Evolutionary conservation across 2,329 filamentous ascomycete species (phyloP).

Genomic region (Rachicladosporium sp.): DNA sequence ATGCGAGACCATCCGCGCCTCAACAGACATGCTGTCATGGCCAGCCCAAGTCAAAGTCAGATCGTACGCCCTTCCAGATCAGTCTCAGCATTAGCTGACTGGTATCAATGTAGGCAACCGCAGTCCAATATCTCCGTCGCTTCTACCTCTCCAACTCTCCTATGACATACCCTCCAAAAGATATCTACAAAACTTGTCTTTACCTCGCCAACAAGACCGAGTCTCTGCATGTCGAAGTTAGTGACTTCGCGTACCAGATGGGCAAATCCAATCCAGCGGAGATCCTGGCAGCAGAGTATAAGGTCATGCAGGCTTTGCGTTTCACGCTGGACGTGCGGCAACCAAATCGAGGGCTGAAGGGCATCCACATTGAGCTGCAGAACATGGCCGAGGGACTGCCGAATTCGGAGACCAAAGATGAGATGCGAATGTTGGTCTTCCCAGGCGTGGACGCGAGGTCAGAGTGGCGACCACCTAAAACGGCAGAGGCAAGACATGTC

Average conservation of each 20-base stretch:
- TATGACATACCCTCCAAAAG: constrained; percentile 89
- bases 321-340: constrained; percentile 92
- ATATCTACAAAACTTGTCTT: constrained; percentile 77
- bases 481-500: constrained; percentile 7
- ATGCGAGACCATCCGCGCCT: constrained; percentile 36
- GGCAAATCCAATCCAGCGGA: constrained; percentile 56
- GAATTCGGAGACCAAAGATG: constrained; percentile 18
- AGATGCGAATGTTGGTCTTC: constrained; percentile 10
- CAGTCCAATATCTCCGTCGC: constrained; percentile 77
- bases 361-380: constrained; percentile 69
- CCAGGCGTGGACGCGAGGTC: constrained; percentile 8
- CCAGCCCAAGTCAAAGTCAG: constrained; percentile 48
- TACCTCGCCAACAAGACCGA: constrained; percentile 94
- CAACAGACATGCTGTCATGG: constrained; percentile 49
- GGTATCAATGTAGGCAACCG: constrained; percentile 47
- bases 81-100: no score
- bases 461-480: constrained; percentile 10
- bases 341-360: constrained; percentile 78
- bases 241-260: constrained; percentile 40
- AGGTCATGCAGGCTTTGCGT: constrained; percentile 80
- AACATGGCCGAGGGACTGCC: constrained; percentile 50
- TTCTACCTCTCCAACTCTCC: constrained; percentile 94
- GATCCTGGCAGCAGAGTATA: constrained; percentile 81
- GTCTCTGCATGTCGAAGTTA: constrained; percentile 59
- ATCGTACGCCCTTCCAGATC: no score